Percentiles rank a stretch among this genome's conserved stretches.
These are phyloP conservation scores for Sphagnurus paluster DNA, from an alignment of 1,284 basidiomycete genomes.

Conservation along the genomic window DNA sequence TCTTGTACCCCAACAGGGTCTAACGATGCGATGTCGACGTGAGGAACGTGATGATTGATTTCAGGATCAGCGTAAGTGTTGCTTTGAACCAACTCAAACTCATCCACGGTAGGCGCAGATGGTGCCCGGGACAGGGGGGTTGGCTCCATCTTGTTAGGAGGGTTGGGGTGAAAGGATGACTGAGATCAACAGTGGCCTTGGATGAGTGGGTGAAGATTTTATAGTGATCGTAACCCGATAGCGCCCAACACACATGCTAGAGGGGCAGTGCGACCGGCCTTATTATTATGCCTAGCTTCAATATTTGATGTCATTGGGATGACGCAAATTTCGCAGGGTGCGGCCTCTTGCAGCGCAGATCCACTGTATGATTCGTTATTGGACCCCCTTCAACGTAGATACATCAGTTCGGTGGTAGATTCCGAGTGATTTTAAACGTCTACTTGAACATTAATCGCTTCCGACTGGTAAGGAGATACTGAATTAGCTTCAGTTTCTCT, in stretches of 20 bases:
- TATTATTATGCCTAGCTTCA: too few relatives aligned
- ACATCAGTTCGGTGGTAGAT: too few relatives aligned
- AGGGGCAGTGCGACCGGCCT: slow-evolving; percentile 9
- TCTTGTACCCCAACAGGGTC: slow-evolving; percentile 14
- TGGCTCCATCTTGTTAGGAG: slow-evolving; percentile 6
- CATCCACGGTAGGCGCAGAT: slow-evolving; percentile 1
- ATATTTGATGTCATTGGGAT: slow-evolving; percentile 8
- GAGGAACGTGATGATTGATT: slow-evolving; percentile 6
- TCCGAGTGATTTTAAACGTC: too few relatives aligned
- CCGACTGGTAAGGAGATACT: too few relatives aligned
- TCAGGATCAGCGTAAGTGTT: background rate
- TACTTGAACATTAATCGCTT: too few relatives aligned
- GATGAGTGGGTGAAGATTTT: background rate
- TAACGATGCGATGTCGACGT: slow-evolving; percentile 11
- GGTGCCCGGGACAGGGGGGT: slow-evolving; percentile 8
- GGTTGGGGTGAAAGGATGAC: background rate
- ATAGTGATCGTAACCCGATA: too few relatives aligned
- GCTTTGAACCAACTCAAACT: background rate
- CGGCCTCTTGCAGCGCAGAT: background rate
- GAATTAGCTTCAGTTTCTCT: too few relatives aligned
- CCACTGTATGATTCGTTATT: too few relatives aligned
- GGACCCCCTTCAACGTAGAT: too few relatives aligned
- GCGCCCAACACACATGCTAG: too few relatives aligned
- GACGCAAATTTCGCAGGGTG: too few relatives aligned
- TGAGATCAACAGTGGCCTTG: background rate